Percentiles rank a stretch among this genome's conserved stretches.
Conservation (phyloP, 2,329 filamentous ascomycete genomes). For the Talaromyces funiculosus region DNA sequence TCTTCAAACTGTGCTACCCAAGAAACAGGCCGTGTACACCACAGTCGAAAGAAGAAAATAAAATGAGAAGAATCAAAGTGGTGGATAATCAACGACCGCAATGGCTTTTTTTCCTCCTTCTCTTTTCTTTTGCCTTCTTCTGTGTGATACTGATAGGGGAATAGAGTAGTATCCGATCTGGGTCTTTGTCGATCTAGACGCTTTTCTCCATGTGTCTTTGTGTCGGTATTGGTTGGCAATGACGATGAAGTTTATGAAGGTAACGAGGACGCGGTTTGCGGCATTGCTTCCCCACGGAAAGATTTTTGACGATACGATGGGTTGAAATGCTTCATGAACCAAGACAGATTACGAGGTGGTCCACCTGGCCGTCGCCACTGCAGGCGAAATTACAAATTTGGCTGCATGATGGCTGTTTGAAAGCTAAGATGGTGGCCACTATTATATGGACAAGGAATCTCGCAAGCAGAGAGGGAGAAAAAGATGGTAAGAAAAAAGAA, state of each 20-base stretch:
- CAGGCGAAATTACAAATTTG: neutral
- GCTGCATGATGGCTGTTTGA: slow-evolving; percentile 4
- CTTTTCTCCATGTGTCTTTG: neutral
- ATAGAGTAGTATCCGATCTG: slow-evolving; percentile 5
- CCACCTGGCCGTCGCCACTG: neutral
- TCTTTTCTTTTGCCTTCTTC: neutral
- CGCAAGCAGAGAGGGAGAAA: neutral
- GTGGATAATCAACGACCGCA: neutral
- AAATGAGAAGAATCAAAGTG: neutral
- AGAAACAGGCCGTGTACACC: neutral
- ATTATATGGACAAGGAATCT: neutral
- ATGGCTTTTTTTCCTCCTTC: neutral
- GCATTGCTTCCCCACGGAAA: slow-evolving; percentile 7
- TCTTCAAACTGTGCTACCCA: neutral
- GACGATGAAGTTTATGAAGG: neutral
- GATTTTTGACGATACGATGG: neutral
- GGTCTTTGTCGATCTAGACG: neutral
- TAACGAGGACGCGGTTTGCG: neutral
- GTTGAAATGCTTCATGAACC: slow-evolving; percentile 7
- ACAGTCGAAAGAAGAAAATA: neutral
- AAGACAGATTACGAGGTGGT: neutral
- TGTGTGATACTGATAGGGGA: neutral
- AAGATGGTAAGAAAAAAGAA: neutral
- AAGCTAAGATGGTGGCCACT: slow-evolving; percentile 3
- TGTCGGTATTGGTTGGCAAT: neutral